Evolutionary conservation across 306 rosid species (phyloP).

Genomic region (Citrullus mucosospermus): DNA sequence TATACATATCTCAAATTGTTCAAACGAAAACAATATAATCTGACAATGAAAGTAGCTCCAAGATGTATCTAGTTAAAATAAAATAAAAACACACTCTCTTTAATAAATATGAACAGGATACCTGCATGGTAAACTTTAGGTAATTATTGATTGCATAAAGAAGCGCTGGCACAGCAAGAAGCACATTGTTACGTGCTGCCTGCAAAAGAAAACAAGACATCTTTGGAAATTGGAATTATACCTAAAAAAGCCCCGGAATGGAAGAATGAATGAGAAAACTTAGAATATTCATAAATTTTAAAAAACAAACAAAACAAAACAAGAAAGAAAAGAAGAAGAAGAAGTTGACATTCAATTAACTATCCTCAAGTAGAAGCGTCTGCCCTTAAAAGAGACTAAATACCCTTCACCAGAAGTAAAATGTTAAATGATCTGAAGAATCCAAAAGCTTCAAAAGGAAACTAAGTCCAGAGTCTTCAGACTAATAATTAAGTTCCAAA

Average conservation of each 20-base stretch:
- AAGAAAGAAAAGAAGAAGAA: too few relatives aligned
- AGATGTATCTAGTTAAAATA: background rate
- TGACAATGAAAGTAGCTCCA: background rate
- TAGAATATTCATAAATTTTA: too few relatives aligned
- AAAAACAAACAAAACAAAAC: too few relatives aligned
- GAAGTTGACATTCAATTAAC: background rate
- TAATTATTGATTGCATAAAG: constrained; percentile 92
- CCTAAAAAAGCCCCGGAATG: background rate
- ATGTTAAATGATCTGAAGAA: background rate
- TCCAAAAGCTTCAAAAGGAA: constrained; percentile 1
- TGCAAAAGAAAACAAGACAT: constrained; percentile 23
- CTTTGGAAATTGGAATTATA: background rate
- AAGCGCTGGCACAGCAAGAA: constrained; percentile 96
- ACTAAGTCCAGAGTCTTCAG: background rate
- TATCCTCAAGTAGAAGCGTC: background rate
- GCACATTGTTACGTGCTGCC: constrained; percentile 96
- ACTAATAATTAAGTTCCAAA: background rate
- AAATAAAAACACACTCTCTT: background rate
- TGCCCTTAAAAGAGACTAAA: background rate
- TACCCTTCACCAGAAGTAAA: background rate
- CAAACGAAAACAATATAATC: background rate
- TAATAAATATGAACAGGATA: constrained; percentile 9
- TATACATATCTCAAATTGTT: background rate
- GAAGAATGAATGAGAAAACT: too few relatives aligned
- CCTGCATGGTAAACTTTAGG: constrained; percentile 99